These are phyloP conservation scores for Wallacemonas sp. DNA, from an alignment of 208 protist genomes.

Conservation along the genomic window DNA sequence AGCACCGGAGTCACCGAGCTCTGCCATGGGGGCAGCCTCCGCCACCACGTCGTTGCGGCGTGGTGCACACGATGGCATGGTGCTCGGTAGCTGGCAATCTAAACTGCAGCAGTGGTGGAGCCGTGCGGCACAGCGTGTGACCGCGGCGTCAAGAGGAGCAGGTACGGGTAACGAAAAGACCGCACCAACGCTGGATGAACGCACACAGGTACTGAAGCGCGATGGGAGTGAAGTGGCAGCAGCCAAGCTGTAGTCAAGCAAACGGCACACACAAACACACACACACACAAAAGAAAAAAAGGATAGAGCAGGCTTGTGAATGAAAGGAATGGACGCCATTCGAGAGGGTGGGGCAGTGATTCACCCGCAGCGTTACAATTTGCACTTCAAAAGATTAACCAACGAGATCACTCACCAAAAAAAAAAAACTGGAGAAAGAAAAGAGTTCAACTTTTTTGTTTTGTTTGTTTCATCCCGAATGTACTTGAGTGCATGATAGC, in stretches of 20 bases:
- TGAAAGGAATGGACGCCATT: no score
- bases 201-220: slow-evolving; percentile 21
- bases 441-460: slow-evolving; percentile 14
- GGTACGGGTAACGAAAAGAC: not conserved
- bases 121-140: not conserved
- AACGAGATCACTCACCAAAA: no score
- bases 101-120: slow-evolving; percentile 12
- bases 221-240: slow-evolving; percentile 15
- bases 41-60: slow-evolving; percentile 17
- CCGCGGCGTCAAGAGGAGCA: not conserved
- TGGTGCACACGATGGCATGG: slow-evolving; percentile 11
- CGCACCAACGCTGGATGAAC: slow-evolving; percentile 8
- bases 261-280: not conserved
- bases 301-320: not conserved
- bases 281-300: slow-evolving; percentile 5
- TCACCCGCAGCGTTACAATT: no score
- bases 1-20: not conserved
- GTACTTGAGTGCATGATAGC: no score
- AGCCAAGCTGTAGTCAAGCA: slow-evolving; percentile 2
- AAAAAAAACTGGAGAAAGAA: slow-evolving; percentile 3
- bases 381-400: no score
- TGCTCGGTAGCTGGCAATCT: slow-evolving; percentile 15
- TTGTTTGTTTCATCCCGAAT: no score
- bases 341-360: no score
- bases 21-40: not conserved